Percentiles rank a stretch among this genome's conserved stretches.
Evolutionary conservation across 1,284 basidiomycete genomes (phyloP).

Genomic region (Malassezia dermatis): DNA sequence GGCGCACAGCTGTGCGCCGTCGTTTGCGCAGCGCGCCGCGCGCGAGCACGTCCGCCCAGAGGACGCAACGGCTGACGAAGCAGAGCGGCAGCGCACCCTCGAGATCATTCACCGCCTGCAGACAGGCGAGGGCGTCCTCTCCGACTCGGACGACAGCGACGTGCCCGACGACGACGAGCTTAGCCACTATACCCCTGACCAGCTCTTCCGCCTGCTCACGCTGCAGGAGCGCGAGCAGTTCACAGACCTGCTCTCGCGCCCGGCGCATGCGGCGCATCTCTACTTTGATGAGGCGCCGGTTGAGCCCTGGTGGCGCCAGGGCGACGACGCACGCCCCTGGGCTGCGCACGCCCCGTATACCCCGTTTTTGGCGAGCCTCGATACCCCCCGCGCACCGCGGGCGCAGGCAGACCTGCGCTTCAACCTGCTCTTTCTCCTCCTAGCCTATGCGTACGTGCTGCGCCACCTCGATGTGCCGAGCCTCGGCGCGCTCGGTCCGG

Average conservation of each 20-base stretch:
- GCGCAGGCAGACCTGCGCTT: slow-evolving; percentile 2
- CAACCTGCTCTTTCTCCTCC: slow-evolving; percentile 5
- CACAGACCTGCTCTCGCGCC: slow-evolving; percentile 15
- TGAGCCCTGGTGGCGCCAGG: slow-evolving; percentile 1
- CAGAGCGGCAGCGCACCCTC: slow-evolving; percentile 7
- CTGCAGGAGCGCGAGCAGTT: slow-evolving; percentile 21
- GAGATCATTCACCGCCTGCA: slow-evolving; percentile 4
- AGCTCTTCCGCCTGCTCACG: slow-evolving; percentile 26
- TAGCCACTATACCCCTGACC: slow-evolving; percentile 11
- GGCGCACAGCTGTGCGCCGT: slow-evolving; percentile 23
- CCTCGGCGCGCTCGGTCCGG: slow-evolving; percentile 10
- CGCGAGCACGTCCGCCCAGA: slow-evolving; percentile 3
- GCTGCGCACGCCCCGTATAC: not conserved
- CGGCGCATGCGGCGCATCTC: slow-evolving; percentile 13
- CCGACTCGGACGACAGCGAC: not conserved
- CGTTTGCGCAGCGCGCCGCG: slow-evolving; percentile 18
- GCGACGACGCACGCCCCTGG: not conserved
- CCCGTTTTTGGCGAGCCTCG: slow-evolving; percentile 5
- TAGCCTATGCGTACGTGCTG: slow-evolving; percentile 28
- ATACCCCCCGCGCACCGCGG: not conserved
- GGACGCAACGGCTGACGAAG: slow-evolving; percentile 11
- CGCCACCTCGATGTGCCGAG: slow-evolving; percentile 23
- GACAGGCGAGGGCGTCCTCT: slow-evolving; percentile 7
- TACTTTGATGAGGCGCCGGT: slow-evolving; percentile 8
- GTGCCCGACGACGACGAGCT: slow-evolving; percentile 17